Conservation (phyloP, 2,329 filamentous ascomycete species). For the Apiospora koreana region DNA sequence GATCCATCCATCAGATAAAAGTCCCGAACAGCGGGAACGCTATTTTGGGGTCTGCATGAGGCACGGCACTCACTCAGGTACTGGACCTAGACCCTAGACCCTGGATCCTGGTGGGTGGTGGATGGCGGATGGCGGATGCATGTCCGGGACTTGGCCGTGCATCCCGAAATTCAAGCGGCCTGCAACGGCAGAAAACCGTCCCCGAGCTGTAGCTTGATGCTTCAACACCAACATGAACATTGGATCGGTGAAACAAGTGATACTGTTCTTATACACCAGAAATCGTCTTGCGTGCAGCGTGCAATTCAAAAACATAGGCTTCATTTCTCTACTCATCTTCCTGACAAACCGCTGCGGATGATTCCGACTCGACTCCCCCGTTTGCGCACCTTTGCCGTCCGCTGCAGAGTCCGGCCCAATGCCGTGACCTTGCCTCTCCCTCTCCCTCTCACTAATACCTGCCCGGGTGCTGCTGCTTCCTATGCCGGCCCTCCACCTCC, state of each 20-base stretch:
- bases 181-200: background rate
- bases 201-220: background rate
- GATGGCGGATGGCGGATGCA: background rate
- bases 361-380: conserved; percentile 12
- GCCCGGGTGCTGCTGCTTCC: background rate
- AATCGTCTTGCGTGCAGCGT: no score
- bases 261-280: no score
- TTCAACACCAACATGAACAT: background rate
- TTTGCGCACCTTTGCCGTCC: conserved; percentile 10
- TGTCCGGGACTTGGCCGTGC: background rate
- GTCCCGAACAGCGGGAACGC: background rate
- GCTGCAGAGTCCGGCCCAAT: background rate
- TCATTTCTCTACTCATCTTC: no score
- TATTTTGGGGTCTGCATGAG: background rate
- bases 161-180: background rate
- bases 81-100: no score
- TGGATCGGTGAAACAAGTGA: no score
- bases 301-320: no score
- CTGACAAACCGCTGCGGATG: background rate
- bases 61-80: background rate
- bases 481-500: no score
- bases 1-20: background rate
- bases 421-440: background rate
- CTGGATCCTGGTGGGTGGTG: background rate
- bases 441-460: background rate